Conservation (phyloP, 805 yeast genomes). For the Candida ficus region DNA sequence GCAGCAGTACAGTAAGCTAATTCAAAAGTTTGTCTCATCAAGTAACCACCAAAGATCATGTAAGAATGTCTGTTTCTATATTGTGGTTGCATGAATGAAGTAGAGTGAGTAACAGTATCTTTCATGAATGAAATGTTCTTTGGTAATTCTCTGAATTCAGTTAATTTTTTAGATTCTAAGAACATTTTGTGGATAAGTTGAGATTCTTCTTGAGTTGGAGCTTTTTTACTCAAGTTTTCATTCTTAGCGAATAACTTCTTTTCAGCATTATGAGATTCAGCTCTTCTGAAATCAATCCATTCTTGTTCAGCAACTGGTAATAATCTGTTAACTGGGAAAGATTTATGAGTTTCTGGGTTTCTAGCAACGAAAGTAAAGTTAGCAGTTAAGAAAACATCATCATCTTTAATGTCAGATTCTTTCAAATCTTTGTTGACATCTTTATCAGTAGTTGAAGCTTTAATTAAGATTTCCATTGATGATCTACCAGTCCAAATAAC, state of each 20-base stretch:
- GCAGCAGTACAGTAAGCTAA: slow-evolving; percentile 92
- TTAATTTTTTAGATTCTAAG: slow-evolving; percentile 42
- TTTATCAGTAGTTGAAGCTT: slow-evolving; percentile 68
- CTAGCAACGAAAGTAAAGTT: slow-evolving; percentile 95
- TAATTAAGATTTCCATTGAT: slow-evolving; percentile 91
- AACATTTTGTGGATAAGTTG: slow-evolving; percentile 73
- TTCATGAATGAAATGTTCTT: slow-evolving; percentile 58
- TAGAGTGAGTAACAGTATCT: slow-evolving; percentile 65
- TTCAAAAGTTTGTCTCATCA: slow-evolving; percentile 89
- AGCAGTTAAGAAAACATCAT: slow-evolving; percentile 77
- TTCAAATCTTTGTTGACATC: slow-evolving; percentile 44
- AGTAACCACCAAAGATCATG: slow-evolving; percentile 93
- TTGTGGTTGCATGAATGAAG: slow-evolving; percentile 93
- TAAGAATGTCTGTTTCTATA: slow-evolving; percentile 91
- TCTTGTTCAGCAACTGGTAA: slow-evolving; percentile 72
- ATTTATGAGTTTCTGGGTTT: slow-evolving; percentile 86
- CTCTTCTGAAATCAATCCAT: slow-evolving; percentile 79
- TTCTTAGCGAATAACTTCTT: slow-evolving; percentile 74
- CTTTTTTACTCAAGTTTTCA: slow-evolving; percentile 52
- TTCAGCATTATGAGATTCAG: slow-evolving; percentile 84
- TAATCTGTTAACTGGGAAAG: slow-evolving; percentile 79
- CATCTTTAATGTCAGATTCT: slow-evolving; percentile 53
- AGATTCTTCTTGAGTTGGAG: slow-evolving; percentile 77
- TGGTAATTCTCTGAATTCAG: slow-evolving; percentile 34
- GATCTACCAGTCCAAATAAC: slow-evolving; percentile 94